These are phyloP conservation scores for Tricholoma terreum DNA, from an alignment of 768 basidiomycete species.

Conservation along the genomic window DNA sequence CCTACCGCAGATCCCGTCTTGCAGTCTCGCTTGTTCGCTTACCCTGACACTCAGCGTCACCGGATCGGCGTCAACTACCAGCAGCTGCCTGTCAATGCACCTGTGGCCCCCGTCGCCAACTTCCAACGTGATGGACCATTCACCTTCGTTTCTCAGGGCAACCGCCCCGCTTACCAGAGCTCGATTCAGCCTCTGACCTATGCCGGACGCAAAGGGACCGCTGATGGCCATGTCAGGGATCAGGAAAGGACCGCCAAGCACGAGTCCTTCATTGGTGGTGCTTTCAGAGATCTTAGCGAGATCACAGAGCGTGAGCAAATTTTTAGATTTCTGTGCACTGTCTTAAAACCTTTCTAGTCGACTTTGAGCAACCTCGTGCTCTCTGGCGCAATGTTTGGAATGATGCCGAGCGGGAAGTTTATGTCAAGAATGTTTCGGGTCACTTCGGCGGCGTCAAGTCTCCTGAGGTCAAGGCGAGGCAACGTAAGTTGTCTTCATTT, in stretches of 20 bases:
- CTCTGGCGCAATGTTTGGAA: slow-evolving; percentile 69
- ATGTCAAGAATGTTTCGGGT: slow-evolving; percentile 63
- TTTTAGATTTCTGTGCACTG: neutral
- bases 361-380: slow-evolving; percentile 81
- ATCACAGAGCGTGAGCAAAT: slow-evolving; percentile 70
- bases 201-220: slow-evolving; percentile 43
- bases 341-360: slow-evolving; percentile 42
- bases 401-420: slow-evolving; percentile 55
- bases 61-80: slow-evolving; percentile 80
- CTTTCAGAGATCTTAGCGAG: slow-evolving; percentile 65
- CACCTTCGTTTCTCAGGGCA: slow-evolving; percentile 75
- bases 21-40: slow-evolving; percentile 93
- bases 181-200: slow-evolving; percentile 71
- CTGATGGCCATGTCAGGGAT: slow-evolving; percentile 41
- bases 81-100: slow-evolving; percentile 86
- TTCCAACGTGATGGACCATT: slow-evolving; percentile 87
- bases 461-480: slow-evolving; percentile 53
- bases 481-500: slow-evolving; percentile 51
- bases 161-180: slow-evolving; percentile 86
- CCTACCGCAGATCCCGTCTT: slow-evolving; percentile 89
- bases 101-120: slow-evolving; percentile 71
- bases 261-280: slow-evolving; percentile 73
- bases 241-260: slow-evolving; percentile 45
- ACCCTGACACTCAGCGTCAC: slow-evolving; percentile 86
- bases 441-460: slow-evolving; percentile 65